These are phyloP conservation scores for Backusella morwellensis DNA, from an alignment of 192 early-diverging fungal genomes.

Conservation along the genomic window DNA sequence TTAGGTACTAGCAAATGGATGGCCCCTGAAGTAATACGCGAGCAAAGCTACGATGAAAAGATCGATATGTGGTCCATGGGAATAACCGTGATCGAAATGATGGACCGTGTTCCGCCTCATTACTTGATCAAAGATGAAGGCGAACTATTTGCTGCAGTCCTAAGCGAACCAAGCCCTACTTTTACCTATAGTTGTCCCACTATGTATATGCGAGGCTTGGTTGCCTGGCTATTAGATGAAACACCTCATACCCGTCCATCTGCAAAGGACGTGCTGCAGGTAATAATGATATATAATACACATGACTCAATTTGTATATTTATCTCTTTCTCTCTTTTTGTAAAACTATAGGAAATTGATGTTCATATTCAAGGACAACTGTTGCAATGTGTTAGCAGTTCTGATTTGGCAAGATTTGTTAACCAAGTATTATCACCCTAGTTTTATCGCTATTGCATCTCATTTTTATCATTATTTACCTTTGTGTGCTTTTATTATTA, in stretches of 20 bases:
- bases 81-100: constrained; percentile 48
- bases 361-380: constrained; percentile 32
- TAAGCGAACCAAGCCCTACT: constrained; percentile 32
- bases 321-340: not conserved
- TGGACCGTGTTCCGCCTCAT: constrained; percentile 45
- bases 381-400: constrained; percentile 15
- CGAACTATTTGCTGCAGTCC: constrained; percentile 30
- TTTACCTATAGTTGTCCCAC: constrained; percentile 36
- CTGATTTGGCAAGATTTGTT: constrained; percentile 28
- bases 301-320: not conserved
- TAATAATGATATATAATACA: constrained; percentile 7
- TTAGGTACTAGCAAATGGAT: constrained; percentile 45
- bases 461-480: not conserved
- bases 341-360: constrained; percentile 29
- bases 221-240: constrained; percentile 38
- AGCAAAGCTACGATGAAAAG: constrained; percentile 43
- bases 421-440: constrained; percentile 23
- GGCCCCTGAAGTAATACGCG: constrained; percentile 50
- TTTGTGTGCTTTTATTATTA: not conserved
- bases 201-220: constrained; percentile 37
- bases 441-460: not conserved
- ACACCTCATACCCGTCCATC: constrained; percentile 24
- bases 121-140: constrained; percentile 35
- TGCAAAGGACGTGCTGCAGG: constrained; percentile 32
- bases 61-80: constrained; percentile 51